A percentile compares a stretch with the other conserved stretches of the same genome.
phyloP scores from a whole-genome alignment of 2,329 filamentous ascomycete species.

The Colletotrichum sp. region DNA sequence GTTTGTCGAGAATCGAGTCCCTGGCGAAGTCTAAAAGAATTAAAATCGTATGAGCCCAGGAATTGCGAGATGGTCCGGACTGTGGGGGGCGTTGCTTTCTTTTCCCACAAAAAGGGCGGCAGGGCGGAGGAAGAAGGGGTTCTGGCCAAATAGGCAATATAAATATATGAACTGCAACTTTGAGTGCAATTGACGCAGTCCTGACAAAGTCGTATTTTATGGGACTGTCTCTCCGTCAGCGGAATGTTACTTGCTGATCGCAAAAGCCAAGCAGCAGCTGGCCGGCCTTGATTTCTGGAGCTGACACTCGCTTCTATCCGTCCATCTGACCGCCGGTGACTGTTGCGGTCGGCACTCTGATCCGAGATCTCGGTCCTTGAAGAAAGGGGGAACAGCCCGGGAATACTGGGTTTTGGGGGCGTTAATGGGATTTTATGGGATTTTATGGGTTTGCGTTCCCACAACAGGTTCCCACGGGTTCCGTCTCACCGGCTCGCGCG shows the following conservation, averaged over 20 bases:
- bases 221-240: neutral
- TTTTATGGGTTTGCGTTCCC: neutral
- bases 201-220: neutral
- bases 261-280: neutral
- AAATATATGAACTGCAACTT: neutral
- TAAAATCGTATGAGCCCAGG: conserved; percentile 3
- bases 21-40: neutral
- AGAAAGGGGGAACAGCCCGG: neutral
- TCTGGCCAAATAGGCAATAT: neutral
- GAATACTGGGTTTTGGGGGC: neutral
- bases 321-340: neutral
- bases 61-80: neutral
- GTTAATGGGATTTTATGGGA: neutral
- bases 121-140: neutral
- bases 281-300: neutral
- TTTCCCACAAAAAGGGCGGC: neutral
- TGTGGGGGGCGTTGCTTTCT: neutral
- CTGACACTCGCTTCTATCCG: neutral
- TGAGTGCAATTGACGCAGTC: neutral
- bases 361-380: neutral
- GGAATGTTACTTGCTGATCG: neutral
- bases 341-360: neutral
- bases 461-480: neutral
- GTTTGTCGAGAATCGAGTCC: neutral
- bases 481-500: neutral